Evolutionary conservation across 73 alveolate genomes (phyloP).

Genomic region (Symbiodinium natans): DNA sequence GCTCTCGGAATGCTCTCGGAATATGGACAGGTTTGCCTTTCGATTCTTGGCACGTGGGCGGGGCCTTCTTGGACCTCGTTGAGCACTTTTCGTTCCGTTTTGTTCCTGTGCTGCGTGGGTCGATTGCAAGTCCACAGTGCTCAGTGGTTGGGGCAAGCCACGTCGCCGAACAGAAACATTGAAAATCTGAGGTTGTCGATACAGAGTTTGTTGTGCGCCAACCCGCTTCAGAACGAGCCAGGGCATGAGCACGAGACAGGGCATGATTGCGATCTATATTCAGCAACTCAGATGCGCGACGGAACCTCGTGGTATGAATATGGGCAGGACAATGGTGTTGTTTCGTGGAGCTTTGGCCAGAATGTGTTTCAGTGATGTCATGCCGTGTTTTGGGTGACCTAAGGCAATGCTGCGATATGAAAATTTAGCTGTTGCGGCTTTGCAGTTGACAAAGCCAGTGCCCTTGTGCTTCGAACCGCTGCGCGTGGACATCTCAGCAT

Average conservation of each 20-base stretch:
- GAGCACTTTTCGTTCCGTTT: constrained; percentile 57
- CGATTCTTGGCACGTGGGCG: constrained; percentile 82
- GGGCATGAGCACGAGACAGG: constrained; percentile 92
- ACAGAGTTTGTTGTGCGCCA: constrained; percentile 43
- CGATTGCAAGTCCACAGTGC: too few relatives aligned
- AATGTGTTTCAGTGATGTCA: too few relatives aligned
- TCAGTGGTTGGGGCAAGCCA: too few relatives aligned
- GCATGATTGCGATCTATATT: constrained; percentile 55
- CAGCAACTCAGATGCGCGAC: neutral
- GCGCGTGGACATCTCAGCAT: constrained; percentile 52
- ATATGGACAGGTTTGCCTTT: constrained; percentile 47
- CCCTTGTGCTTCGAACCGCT: constrained; percentile 36
- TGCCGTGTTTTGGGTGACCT: too few relatives aligned
- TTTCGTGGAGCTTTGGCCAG: neutral
- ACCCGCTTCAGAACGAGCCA: constrained; percentile 84
- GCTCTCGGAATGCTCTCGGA: neutral
- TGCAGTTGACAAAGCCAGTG: constrained; percentile 17
- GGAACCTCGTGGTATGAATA: too few relatives aligned
- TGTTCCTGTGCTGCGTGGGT: neutral
- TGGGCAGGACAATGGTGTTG: too few relatives aligned
- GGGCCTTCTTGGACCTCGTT: constrained; percentile 89
- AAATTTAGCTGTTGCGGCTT: constrained; percentile 34
- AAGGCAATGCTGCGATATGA: constrained; percentile 87
- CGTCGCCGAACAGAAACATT: too few relatives aligned
- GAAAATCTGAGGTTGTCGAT: constrained; percentile 44